These are phyloP conservation scores for Eucalyptus marginata DNA, from an alignment of 345 rosid genomes.

Conservation along the genomic window DNA sequence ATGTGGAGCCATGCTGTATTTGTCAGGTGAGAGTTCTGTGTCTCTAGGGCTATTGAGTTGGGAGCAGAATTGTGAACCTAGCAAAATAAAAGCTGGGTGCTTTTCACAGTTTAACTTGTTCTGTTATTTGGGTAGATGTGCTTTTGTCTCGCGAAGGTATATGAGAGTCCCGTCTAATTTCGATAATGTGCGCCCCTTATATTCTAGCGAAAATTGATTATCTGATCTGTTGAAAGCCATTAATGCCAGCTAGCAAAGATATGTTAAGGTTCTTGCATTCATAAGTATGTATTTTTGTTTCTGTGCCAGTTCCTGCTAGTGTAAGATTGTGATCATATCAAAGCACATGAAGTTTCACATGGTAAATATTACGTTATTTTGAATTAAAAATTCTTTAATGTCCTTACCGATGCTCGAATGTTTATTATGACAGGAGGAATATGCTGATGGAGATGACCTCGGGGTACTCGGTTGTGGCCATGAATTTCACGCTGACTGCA, in stretches of 20 bases:
- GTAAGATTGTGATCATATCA: background rate
- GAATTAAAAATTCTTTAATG: background rate
- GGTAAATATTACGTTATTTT: background rate
- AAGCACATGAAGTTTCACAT: background rate
- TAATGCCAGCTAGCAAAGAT: background rate
- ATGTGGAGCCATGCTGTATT: conserved; percentile 76
- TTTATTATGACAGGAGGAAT: conserved; percentile 52
- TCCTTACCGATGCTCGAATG: background rate
- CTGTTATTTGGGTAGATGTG: background rate
- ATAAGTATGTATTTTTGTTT: background rate
- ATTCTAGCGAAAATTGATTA: background rate
- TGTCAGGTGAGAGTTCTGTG: conserved; percentile 49
- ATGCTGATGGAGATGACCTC: conserved; percentile 53
- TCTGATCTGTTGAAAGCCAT: background rate
- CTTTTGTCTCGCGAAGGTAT: background rate
- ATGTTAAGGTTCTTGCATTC: background rate
- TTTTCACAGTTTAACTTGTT: background rate
- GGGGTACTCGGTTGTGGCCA: conserved; percentile 82
- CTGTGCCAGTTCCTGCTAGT: background rate
- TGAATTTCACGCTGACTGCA: conserved; percentile 59
- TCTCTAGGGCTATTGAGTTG: background rate
- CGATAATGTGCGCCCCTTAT: background rate
- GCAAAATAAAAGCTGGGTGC: background rate
- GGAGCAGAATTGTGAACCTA: background rate
- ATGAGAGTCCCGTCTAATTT: background rate